Percentiles rank a stretch among this genome's conserved stretches.
phyloP scores from a whole-genome alignment of 345 rosid genomes.

The Kernera saxatilis region DNA sequence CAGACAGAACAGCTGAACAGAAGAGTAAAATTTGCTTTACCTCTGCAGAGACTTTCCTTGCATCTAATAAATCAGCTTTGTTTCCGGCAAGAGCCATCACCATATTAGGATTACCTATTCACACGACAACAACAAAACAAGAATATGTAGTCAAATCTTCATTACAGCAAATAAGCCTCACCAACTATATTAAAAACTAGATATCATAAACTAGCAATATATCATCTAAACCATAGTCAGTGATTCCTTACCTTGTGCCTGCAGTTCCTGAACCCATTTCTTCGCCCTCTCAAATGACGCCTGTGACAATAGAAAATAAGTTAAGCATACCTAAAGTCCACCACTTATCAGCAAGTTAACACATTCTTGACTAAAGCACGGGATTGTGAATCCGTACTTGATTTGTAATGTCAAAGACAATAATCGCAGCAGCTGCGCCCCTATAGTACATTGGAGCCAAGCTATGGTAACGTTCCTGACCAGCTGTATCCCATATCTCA shows the following conservation, averaged over 20 bases:
- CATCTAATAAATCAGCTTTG: slow-evolving; percentile 55
- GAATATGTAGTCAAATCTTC: not conserved
- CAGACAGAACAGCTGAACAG: not conserved
- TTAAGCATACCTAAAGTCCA: not conserved
- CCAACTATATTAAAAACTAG: not conserved
- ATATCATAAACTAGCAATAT: not conserved
- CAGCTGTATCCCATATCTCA: slow-evolving; percentile 71
- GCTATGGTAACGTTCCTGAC: slow-evolving; percentile 64
- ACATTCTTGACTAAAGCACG: not conserved
- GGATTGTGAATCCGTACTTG: slow-evolving; percentile 14
- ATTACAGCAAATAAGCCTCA: not conserved
- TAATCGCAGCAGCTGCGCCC: slow-evolving; percentile 63
- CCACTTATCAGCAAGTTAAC: not conserved
- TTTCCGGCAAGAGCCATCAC: slow-evolving; percentile 59
- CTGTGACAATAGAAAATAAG: slow-evolving; percentile 26
- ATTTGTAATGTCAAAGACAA: slow-evolving; percentile 53
- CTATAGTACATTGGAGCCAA: slow-evolving; percentile 70
- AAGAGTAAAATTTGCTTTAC: slow-evolving; percentile 28
- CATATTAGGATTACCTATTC: slow-evolving; percentile 49
- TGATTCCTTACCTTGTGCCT: slow-evolving; percentile 43
- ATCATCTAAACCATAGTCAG: not conserved
- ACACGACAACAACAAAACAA: not conserved
- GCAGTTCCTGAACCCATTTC: slow-evolving; percentile 65
- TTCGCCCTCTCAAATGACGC: slow-evolving; percentile 53
- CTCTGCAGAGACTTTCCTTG: slow-evolving; percentile 52